Evolutionary conservation across 352 stramenopile species (phyloP).

Genomic region (Pythium phragmitis): DNA sequence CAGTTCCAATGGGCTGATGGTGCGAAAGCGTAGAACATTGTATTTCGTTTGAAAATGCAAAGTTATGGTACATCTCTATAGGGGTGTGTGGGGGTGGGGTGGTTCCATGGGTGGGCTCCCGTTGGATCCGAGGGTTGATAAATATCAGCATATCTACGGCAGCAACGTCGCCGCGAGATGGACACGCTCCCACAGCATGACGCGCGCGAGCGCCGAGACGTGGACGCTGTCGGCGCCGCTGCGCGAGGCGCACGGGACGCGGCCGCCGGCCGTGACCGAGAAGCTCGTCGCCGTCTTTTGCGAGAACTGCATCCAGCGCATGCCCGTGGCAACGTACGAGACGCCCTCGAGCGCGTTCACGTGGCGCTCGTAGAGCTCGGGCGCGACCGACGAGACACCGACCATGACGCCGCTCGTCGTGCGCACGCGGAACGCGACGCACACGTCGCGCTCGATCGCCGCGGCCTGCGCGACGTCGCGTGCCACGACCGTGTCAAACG

Average conservation of each 20-base stretch:
- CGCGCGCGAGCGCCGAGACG: constrained; percentile 1
- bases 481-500: constrained; percentile 20
- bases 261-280: constrained; percentile 21
- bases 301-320: constrained; percentile 29
- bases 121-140: constrained; percentile 3
- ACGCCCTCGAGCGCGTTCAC: constrained; percentile 16
- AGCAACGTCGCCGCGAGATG: constrained; percentile 9
- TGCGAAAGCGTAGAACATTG: not conserved
- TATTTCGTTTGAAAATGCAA: not conserved
- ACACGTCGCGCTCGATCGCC: constrained; percentile 19
- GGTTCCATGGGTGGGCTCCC: not conserved
- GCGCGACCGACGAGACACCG: constrained; percentile 22
- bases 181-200: constrained; percentile 21
- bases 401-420: constrained; percentile 23
- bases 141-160: constrained; percentile 14
- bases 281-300: not conserved
- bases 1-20: too few species aligned
- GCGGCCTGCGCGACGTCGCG: not conserved
- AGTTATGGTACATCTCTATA: constrained; percentile 22
- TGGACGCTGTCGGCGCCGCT: constrained; percentile 2
- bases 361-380: constrained; percentile 10
- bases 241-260: constrained; percentile 9
- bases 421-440: constrained; percentile 23
- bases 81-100: not conserved
- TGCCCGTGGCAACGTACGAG: constrained; percentile 17